These are phyloP conservation scores for Penicillium sp. DNA, from an alignment of 2,329 filamentous ascomycete species.

Conservation along the genomic window DNA sequence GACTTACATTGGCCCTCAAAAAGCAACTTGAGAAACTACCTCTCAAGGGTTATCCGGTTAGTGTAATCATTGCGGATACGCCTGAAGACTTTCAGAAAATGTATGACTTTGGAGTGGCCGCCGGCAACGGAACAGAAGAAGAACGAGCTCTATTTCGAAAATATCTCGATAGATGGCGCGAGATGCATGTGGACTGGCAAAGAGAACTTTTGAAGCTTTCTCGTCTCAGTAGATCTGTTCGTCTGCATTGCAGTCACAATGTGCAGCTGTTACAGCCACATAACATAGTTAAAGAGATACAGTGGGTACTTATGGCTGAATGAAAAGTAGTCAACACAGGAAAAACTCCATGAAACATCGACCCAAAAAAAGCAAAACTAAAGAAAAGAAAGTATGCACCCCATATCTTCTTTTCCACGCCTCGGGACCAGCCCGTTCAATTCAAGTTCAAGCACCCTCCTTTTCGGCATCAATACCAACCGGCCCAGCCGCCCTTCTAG, in stretches of 20 bases:
- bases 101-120: conserved; percentile 18
- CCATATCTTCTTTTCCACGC: too few species aligned
- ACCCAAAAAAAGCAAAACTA: too few species aligned
- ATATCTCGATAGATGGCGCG: conserved; percentile 11
- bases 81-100: conserved; percentile 19
- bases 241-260: conserved; percentile 16
- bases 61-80: conserved; percentile 27
- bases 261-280: conserved; percentile 16
- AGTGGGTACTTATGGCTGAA: too few species aligned
- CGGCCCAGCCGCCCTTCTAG: conserved; percentile 12
- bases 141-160: conserved; percentile 14
- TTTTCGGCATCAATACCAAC: conserved; percentile 22
- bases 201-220: conserved; percentile 16
- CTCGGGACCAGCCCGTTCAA: not conserved
- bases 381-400: too few species aligned
- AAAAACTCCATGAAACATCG: too few species aligned
- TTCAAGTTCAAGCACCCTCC: conserved; percentile 3
- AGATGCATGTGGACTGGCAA: conserved; percentile 17
- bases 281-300: conserved; percentile 14
- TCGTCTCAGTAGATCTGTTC: conserved; percentile 7
- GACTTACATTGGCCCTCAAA: conserved; percentile 10
- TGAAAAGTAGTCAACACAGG: too few species aligned
- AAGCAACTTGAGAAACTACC: conserved; percentile 23
- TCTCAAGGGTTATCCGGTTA: conserved; percentile 22
- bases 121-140: conserved; percentile 20